These are phyloP conservation scores for Neurospora tetraspora DNA, from an alignment of 495 filamentous ascomycete species.

Conservation along the genomic window DNA sequence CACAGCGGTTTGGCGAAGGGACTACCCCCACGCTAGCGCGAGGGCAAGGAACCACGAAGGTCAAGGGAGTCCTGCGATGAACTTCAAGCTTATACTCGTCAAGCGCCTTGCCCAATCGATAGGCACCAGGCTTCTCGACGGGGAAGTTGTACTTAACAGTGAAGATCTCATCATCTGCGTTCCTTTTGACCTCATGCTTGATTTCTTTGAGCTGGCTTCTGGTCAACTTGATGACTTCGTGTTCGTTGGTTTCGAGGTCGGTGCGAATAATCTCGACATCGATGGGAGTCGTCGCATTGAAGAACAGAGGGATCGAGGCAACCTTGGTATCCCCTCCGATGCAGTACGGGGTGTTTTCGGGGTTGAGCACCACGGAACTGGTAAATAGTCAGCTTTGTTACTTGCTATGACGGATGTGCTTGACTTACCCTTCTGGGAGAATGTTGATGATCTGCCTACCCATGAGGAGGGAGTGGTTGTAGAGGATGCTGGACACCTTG, in stretches of 20 bases:
- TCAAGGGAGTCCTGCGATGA: conserved; percentile 58
- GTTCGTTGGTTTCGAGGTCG: conserved; percentile 67
- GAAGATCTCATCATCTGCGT: conserved; percentile 40
- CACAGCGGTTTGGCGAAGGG: conserved; percentile 55
- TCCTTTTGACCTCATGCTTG: conserved; percentile 36
- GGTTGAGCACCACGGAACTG: conserved; percentile 81
- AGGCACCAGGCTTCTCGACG: conserved; percentile 75
- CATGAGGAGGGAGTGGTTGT: conserved; percentile 85
- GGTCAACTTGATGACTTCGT: conserved; percentile 66
- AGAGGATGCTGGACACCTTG: conserved; percentile 71
- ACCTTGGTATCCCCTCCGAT: conserved; percentile 50
- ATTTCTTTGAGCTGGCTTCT: conserved; percentile 52
- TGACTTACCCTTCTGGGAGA: conserved; percentile 77
- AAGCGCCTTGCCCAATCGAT: conserved; percentile 71
- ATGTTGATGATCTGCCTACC: conserved; percentile 96
- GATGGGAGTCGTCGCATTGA: conserved; percentile 86
- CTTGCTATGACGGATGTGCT: not conserved
- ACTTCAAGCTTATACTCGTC: conserved; percentile 93
- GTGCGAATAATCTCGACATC: conserved; percentile 75
- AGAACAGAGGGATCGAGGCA: conserved; percentile 68
- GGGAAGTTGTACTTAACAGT: conserved; percentile 42
- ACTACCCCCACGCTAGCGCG: conserved; percentile 58
- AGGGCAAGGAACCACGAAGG: conserved; percentile 76
- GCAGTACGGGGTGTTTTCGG: conserved; percentile 65
- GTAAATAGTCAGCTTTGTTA: conserved; percentile 7